These are phyloP conservation scores for Panicum hallii DNA, from an alignment of 202 grass and related monocot genomes.

Conservation along the genomic window DNA sequence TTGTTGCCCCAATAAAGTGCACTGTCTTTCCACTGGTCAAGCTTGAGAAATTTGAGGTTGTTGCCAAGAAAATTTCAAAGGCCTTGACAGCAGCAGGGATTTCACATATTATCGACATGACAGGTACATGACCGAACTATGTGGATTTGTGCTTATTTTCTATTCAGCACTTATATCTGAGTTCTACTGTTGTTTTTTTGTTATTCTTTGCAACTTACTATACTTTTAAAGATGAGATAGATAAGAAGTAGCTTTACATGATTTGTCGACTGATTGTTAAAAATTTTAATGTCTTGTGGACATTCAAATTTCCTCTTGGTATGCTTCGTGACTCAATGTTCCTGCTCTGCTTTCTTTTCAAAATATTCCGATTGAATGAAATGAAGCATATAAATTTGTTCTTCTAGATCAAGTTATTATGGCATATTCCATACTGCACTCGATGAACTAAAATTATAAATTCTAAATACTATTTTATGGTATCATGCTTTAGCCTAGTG, in stretches of 20 bases:
- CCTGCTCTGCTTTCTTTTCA: not conserved
- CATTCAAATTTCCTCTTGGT: not conserved
- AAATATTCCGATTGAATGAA: not conserved
- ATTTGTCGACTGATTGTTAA: not conserved
- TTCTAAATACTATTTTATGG: not conserved
- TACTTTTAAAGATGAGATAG: slow-evolving; percentile 8
- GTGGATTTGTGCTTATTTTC: slow-evolving; percentile 4
- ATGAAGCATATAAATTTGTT: not conserved
- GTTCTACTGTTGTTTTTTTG: not conserved
- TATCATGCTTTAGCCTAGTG: no score
- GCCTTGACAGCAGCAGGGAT: slow-evolving; percentile 77
- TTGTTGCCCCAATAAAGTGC: slow-evolving; percentile 97
- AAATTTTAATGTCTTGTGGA: not conserved
- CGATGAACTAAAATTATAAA: not conserved
- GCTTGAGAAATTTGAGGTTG: slow-evolving; percentile 78
- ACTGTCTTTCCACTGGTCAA: slow-evolving; percentile 96
- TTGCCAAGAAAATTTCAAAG: slow-evolving; percentile 82
- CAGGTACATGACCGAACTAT: slow-evolving; percentile 59
- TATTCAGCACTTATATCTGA: not conserved
- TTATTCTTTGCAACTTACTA: not conserved
- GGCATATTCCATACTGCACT: not conserved
- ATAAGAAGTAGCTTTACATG: not conserved
- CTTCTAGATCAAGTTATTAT: not conserved
- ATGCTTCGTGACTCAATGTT: slow-evolving; percentile 10
- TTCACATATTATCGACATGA: slow-evolving; percentile 87